These are phyloP conservation scores for Chrysoporthe austroafricana DNA, from an alignment of 2,329 filamentous ascomycete genomes.

Conservation along the genomic window DNA sequence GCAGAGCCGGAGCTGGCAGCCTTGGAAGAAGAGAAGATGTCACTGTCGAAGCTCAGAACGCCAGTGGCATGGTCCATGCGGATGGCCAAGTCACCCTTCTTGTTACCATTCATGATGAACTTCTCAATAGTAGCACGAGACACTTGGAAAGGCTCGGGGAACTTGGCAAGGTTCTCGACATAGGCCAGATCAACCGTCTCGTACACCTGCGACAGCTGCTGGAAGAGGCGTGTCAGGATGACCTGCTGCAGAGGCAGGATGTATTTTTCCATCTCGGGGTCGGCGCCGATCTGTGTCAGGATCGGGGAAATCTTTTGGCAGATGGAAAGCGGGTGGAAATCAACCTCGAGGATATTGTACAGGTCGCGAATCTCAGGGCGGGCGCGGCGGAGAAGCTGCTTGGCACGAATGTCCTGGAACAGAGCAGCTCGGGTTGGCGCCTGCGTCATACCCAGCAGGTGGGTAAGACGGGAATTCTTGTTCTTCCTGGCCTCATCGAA, in stretches of 20 bases:
- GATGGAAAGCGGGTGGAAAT: constrained; percentile 98
- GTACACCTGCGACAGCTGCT: constrained; percentile 98
- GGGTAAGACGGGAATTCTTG: constrained; percentile 97
- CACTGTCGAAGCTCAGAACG: constrained; percentile 94
- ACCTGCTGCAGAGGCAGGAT: constrained; percentile 95
- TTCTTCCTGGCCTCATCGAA: constrained; percentile 97
- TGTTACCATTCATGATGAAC: constrained; percentile 99
- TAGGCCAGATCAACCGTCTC: constrained; percentile 95
- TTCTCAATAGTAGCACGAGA: constrained; percentile 92
- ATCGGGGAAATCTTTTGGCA: constrained; percentile 99
- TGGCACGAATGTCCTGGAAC: constrained; percentile 95
- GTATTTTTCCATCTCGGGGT: constrained; percentile 97
- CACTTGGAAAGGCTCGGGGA: constrained; percentile 96
- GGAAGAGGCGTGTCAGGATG: constrained; percentile 96
- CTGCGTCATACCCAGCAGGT: constrained; percentile 89
- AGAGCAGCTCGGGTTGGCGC: constrained; percentile 86
- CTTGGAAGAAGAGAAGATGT: constrained; percentile 97
- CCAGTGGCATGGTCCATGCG: constrained; percentile 95
- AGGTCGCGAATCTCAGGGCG: constrained; percentile 94
- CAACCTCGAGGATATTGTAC: constrained; percentile 98
- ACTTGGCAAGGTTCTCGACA: constrained; percentile 89
- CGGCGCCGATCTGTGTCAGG: constrained; percentile 86
- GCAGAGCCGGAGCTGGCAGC: constrained; percentile 83
- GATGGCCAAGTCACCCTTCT: constrained; percentile 97
- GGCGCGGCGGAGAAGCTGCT: constrained; percentile 89